phyloP scores from a whole-genome alignment of 192 early-diverging fungal genomes.

The Paraglomus occultum region DNA sequence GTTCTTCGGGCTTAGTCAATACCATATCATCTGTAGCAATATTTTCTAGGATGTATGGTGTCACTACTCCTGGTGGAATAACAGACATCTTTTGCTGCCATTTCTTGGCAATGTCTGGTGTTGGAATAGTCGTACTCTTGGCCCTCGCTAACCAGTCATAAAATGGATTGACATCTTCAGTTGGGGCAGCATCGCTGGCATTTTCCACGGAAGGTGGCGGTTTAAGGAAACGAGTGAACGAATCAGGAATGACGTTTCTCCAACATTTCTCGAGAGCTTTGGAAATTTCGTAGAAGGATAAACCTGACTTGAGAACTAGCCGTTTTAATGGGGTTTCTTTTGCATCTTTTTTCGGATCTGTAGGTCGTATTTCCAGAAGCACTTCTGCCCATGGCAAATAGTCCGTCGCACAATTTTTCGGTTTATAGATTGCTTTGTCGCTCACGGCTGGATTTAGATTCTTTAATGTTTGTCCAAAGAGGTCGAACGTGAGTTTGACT shows the following conservation, averaged over 20 bases:
- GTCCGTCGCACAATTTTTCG: slow-evolving; percentile 17
- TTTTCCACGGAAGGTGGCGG: too few relatives aligned
- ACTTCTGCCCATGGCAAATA: slow-evolving; percentile 22
- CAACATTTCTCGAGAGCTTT: slow-evolving; percentile 24
- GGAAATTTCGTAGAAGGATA: slow-evolving; percentile 13
- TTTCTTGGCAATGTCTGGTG: too few relatives aligned
- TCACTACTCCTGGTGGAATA: slow-evolving; percentile 20
- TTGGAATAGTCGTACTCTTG: too few relatives aligned
- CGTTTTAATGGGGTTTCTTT: slow-evolving; percentile 13
- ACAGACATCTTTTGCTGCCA: neutral
- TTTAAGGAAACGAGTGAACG: too few relatives aligned
- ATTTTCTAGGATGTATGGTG: slow-evolving; percentile 16
- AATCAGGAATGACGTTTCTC: slow-evolving; percentile 10
- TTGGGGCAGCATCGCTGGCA: too few relatives aligned
- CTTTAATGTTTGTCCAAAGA: neutral
- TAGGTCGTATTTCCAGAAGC: slow-evolving; percentile 14
- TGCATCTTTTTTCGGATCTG: slow-evolving; percentile 2
- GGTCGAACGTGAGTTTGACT: slow-evolving; percentile 6
- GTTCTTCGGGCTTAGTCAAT: too few relatives aligned
- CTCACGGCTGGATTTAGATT: neutral
- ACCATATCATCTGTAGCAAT: neutral
- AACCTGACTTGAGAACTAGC: slow-evolving; percentile 15
- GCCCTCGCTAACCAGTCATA: too few relatives aligned
- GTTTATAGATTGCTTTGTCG: slow-evolving; percentile 1
- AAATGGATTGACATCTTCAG: too few relatives aligned